Evolutionary conservation across 2,329 filamentous ascomycete genomes (phyloP), one percentile per base, ranked within the genome.

Genomic region (Septoria linicola): DNA sequence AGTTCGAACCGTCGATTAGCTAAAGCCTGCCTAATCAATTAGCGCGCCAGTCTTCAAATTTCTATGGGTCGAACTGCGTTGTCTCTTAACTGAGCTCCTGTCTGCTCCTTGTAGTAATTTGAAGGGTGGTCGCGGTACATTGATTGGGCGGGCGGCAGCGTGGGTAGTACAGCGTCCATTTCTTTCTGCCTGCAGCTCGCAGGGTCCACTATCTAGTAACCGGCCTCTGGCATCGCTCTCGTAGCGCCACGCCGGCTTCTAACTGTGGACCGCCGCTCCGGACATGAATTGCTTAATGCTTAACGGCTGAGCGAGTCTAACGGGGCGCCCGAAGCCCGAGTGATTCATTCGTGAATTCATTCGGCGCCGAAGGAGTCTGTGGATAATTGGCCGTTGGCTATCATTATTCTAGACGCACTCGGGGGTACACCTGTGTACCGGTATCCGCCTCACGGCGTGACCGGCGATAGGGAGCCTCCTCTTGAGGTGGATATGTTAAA

Each of bases 301-400:
- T 4, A n/a, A n/a, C 8, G n/a, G n/a, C 34, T 14, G 16, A 37
- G 11, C 34, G 11, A 14, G 11, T 37, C 34, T 37, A 37, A 40
- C 37, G 16, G 37, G 37, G 37, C 37, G 37, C 37, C 37, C 37
- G 37, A 40, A 40, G 37, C 37, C 37, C 37, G 37, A 40, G 37
- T 40, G 37, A 23, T 40, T 40, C 37, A 40, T 40, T 40, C n/a
- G 17, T 40, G 37, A 40, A 40, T 40, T 5, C 37, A 40, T 40
- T 40, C 8, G 37, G 37, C 37, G 37, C 37, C 37, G 37, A 40
- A 40, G 37, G 37, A 40, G 37, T 40, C 37, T 40, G 37, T 40
- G 37, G 37, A 23, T 40, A 40, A 40, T 40, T 40, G 37, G 37
- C 37, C 37, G 37, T 40, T 40, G 37, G 37, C 19, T 23, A 40